Conservation (phyloP, 2,329 filamentous ascomycete species). For the Aspergillus ochraceoroseus region DNA sequence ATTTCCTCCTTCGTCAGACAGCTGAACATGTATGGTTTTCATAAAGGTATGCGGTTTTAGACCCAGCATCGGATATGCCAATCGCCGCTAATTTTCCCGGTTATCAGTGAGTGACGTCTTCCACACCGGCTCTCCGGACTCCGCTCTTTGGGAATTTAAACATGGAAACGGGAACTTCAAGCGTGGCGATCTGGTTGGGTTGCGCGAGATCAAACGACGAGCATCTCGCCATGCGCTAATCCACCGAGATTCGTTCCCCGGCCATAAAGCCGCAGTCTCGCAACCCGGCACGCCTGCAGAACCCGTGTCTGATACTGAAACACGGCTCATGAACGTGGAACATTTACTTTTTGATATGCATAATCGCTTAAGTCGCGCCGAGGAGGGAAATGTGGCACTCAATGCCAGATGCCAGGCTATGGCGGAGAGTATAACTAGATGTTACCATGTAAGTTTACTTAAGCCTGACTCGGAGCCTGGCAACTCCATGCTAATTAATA, state of each 20-base stretch:
- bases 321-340: slow-evolving; percentile 69
- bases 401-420: slow-evolving; percentile 75
- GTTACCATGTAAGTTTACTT: slow-evolving; percentile 55
- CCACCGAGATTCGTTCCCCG: slow-evolving; percentile 81
- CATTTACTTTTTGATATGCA: slow-evolving; percentile 77
- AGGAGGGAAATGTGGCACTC: slow-evolving; percentile 75
- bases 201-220: slow-evolving; percentile 91
- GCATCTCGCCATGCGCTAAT: slow-evolving; percentile 90
- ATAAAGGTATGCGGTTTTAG: slow-evolving; percentile 68
- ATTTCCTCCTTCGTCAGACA: slow-evolving; percentile 98
- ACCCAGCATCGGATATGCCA: neutral
- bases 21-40: slow-evolving; percentile 99
- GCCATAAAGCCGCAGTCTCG: slow-evolving; percentile 67
- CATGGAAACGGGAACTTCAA: slow-evolving; percentile 97
- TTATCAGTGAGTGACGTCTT: slow-evolving; percentile 89
- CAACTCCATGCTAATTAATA: slow-evolving; percentile 10
- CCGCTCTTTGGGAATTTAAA: slow-evolving; percentile 97
- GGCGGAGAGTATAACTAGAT: slow-evolving; percentile 72
- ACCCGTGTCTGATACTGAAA: slow-evolving; percentile 73
- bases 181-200: slow-evolving; percentile 80
- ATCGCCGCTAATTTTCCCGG: slow-evolving; percentile 12
- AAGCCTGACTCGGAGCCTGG: slow-evolving; percentile 2
- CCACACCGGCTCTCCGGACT: slow-evolving; percentile 88
- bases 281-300: slow-evolving; percentile 83
- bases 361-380: slow-evolving; percentile 68